These are phyloP conservation scores for Globisporangium ultimum DNA, from an alignment of 352 stramenopile species.

Conservation along the genomic window DNA sequence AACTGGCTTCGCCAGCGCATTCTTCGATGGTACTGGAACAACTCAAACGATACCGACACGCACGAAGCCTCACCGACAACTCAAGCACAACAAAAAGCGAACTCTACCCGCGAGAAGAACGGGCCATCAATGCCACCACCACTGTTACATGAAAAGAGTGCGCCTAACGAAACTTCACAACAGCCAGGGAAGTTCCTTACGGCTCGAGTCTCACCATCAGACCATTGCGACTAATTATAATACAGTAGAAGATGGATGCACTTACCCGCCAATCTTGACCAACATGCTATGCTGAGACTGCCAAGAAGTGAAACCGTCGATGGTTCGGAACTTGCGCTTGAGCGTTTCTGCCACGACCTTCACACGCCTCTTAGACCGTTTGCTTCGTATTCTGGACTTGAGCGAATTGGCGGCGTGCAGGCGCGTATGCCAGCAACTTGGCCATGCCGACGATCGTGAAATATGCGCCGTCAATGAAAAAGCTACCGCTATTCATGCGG, in stretches of 20 bases:
- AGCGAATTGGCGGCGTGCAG: neutral
- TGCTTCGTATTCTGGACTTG: no score
- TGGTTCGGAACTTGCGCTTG: neutral
- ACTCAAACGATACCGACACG: no score
- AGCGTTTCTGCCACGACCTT: neutral
- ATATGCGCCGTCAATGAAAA: conserved; percentile 13
- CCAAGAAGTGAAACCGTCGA: neutral
- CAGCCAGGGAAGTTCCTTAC: neutral
- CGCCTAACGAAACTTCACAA: neutral
- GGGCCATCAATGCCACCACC: no score
- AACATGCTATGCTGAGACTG: neutral
- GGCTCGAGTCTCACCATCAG: neutral
- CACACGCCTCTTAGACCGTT: neutral
- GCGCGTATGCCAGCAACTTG: neutral
- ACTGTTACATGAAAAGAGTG: neutral
- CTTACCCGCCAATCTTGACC: neutral
- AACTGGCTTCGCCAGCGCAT: conserved; percentile 2
- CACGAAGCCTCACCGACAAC: no score
- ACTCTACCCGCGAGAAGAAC: neutral
- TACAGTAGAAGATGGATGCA: neutral
- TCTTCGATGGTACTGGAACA: conserved; percentile 13
- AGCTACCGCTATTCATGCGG: conserved; percentile 12
- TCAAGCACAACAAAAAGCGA: neutral
- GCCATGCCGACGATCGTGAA: neutral
- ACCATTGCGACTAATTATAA: neutral